A percentile compares a stretch with the other conserved stretches of the same genome.
Conservation (phyloP, 2,329 filamentous ascomycete species). For the Salinomyces thailandicus region DNA sequence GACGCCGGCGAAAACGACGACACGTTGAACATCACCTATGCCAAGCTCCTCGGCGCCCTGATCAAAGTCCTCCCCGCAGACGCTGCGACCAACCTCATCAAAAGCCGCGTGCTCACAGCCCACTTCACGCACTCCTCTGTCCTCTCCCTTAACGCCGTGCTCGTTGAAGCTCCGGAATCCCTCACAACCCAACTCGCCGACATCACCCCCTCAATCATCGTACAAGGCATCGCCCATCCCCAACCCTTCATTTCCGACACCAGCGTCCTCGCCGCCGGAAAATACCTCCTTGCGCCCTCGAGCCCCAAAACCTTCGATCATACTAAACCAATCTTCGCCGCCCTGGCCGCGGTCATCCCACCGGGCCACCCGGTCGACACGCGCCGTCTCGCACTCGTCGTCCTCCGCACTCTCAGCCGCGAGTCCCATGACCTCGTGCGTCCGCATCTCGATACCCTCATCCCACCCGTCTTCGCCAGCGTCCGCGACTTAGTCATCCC, state of each 20-base stretch:
- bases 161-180: slow-evolving; percentile 66
- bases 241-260: slow-evolving; percentile 65
- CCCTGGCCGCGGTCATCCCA: slow-evolving; percentile 62
- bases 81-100: slow-evolving; percentile 50
- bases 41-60: slow-evolving; percentile 77
- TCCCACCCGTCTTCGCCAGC: slow-evolving; percentile 73
- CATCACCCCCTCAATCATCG: slow-evolving; percentile 66
- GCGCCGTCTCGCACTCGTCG: slow-evolving; percentile 74
- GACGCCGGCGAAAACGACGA: slow-evolving; percentile 59
- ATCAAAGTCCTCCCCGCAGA: slow-evolving; percentile 75
- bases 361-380: slow-evolving; percentile 73
- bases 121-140: slow-evolving; percentile 70
- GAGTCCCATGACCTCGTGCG: slow-evolving; percentile 69
- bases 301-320: slow-evolving; percentile 62
- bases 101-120: slow-evolving; percentile 66
- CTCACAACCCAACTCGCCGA: slow-evolving; percentile 60
- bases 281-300: slow-evolving; percentile 61
- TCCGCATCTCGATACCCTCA: slow-evolving; percentile 70
- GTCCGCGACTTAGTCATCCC: slow-evolving; percentile 90
- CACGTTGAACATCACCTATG: slow-evolving; percentile 77
- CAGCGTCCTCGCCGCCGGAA: slow-evolving; percentile 77
- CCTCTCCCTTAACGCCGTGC: slow-evolving; percentile 76
- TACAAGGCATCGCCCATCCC: slow-evolving; percentile 65
- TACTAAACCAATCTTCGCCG: slow-evolving; percentile 68
- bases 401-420: slow-evolving; percentile 74